phyloP scores from a whole-genome alignment of 2,329 filamentous ascomycete genomes.

The Trichocomaceae sp. region DNA sequence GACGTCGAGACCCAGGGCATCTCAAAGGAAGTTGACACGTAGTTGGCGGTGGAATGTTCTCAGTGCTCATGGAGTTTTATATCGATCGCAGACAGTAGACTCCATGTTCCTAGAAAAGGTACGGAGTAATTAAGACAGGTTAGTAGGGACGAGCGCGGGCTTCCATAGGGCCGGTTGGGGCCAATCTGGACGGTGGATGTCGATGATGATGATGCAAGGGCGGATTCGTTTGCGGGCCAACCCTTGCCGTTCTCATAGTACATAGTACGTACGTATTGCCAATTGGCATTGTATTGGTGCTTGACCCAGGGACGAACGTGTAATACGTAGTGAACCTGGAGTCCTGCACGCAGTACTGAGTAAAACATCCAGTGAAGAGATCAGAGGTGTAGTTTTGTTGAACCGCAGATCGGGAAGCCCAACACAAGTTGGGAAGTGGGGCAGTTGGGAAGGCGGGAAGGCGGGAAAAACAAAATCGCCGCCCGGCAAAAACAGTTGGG shows the following conservation, averaged over 20 bases:
- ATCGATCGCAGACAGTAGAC: too few relatives aligned
- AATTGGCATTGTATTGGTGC: too few relatives aligned
- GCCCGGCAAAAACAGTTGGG: neutral
- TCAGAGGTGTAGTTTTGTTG: neutral
- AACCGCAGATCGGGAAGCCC: neutral
- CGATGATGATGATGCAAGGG: conserved; percentile 8
- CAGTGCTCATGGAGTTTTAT: too few relatives aligned
- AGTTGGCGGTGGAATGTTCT: too few relatives aligned
- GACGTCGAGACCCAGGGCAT: neutral
- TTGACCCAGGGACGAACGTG: too few relatives aligned
- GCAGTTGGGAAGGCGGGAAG: neutral
- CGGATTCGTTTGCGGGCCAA: conserved; percentile 6
- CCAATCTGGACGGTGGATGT: neutral
- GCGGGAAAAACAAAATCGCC: neutral
- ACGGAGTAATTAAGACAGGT: neutral
- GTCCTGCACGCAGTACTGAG: too few relatives aligned
- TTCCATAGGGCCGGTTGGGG: conserved; percentile 10
- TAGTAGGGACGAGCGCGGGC: neutral
- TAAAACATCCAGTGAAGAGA: too few relatives aligned
- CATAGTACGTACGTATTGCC: too few relatives aligned
- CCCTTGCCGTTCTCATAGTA: neutral
- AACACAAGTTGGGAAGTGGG: neutral
- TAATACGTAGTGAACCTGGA: too few relatives aligned
- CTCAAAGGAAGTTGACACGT: neutral
- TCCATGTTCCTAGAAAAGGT: too few relatives aligned